phyloP scores from a whole-genome alignment of 768 basidiomycete genomes.

The Cyathus striatus region DNA sequence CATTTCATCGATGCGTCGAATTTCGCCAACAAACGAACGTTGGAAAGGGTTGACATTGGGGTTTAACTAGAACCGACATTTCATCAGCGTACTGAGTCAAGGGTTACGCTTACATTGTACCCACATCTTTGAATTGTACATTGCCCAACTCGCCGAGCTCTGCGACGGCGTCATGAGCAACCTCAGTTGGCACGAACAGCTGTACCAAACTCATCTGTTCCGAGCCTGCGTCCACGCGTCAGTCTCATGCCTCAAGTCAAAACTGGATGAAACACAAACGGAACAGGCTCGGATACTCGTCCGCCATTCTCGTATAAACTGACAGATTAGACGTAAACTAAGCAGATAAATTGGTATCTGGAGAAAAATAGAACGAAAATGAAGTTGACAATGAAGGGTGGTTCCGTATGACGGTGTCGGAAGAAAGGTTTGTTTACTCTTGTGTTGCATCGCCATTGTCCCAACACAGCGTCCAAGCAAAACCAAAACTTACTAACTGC shows the following conservation, averaged over 20 bases:
- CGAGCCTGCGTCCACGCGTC: slow-evolving; percentile 56
- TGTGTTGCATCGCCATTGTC: too few species aligned
- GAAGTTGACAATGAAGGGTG: too few species aligned
- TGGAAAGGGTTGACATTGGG: slow-evolving; percentile 96
- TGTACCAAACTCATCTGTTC: slow-evolving; percentile 98
- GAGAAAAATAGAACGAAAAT: too few species aligned
- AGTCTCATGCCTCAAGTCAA: slow-evolving; percentile 4
- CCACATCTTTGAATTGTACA: slow-evolving; percentile 95
- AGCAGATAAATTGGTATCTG: not conserved
- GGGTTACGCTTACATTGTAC: slow-evolving; percentile 14
- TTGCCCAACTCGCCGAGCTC: slow-evolving; percentile 94
- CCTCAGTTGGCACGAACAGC: slow-evolving; percentile 95
- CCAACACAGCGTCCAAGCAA: too few species aligned
- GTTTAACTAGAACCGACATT: slow-evolving; percentile 65
- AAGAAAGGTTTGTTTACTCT: too few species aligned
- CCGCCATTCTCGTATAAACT: slow-evolving; percentile 54
- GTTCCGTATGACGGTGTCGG: too few species aligned
- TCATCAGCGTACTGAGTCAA: not conserved
- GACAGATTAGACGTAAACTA: not conserved
- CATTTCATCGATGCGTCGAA: slow-evolving; percentile 94
- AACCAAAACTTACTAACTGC: too few species aligned
- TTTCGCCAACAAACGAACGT: slow-evolving; percentile 95
- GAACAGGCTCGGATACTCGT: slow-evolving; percentile 81
- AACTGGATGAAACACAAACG: slow-evolving; percentile 43
- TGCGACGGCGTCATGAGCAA: slow-evolving; percentile 93